phyloP scores from a whole-genome alignment of 306 rosid genomes.

The Cucumis cinereus region DNA sequence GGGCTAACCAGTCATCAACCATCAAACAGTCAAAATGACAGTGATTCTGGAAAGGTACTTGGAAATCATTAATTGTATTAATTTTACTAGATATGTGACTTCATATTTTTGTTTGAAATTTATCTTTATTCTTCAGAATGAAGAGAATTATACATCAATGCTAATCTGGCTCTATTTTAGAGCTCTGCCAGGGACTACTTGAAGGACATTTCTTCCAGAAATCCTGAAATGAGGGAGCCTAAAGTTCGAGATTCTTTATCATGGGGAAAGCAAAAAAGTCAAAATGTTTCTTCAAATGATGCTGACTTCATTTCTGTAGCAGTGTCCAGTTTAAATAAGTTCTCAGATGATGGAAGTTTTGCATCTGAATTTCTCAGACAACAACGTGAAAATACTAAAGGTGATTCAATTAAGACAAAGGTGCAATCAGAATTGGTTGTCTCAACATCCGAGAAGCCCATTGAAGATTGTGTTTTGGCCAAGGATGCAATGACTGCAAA shows the following conservation, averaged over 20 bases:
- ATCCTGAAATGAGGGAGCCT: slow-evolving; percentile 63
- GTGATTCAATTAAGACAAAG: slow-evolving; percentile 24
- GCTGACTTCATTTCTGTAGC: slow-evolving; percentile 52
- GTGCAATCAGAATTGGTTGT: slow-evolving; percentile 17
- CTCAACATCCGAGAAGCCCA: slow-evolving; percentile 16
- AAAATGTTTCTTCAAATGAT: slow-evolving; percentile 25
- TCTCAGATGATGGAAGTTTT: slow-evolving; percentile 65
- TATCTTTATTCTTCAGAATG: background rate
- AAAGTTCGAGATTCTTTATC: slow-evolving; percentile 57
- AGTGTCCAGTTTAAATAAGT: slow-evolving; percentile 59
- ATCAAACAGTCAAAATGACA: slow-evolving; percentile 23
- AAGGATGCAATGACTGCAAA: slow-evolving; percentile 58
- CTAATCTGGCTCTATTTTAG: background rate
- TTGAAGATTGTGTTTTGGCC: slow-evolving; percentile 17
- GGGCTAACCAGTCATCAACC: slow-evolving; percentile 34
- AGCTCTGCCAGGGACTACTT: slow-evolving; percentile 9
- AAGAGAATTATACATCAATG: background rate
- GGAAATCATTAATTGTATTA: slow-evolving; percentile 6
- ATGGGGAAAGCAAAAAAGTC: slow-evolving; percentile 59
- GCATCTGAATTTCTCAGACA: slow-evolving; percentile 27
- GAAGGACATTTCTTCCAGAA: slow-evolving; percentile 14
- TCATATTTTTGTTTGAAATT: background rate
- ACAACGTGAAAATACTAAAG: slow-evolving; percentile 21
- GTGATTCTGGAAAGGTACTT: slow-evolving; percentile 49
- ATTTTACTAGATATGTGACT: background rate